phyloP scores from a whole-genome alignment of 805 yeast species.

The Saccharomycopsis sp. region DNA sequence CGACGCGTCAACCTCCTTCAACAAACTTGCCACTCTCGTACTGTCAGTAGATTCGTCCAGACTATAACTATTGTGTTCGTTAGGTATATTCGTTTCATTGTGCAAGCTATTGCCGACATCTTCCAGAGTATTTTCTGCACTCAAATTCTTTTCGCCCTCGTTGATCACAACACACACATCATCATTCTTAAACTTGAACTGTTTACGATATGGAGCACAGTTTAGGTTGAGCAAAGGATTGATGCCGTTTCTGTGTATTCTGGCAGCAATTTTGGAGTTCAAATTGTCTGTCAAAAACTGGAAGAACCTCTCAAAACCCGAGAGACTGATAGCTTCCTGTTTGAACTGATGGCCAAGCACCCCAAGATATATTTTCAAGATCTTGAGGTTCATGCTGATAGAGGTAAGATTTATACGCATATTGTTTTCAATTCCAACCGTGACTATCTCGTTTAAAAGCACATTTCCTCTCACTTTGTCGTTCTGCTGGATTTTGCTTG shows the following conservation, averaged over 20 bases:
- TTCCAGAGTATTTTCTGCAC: neutral
- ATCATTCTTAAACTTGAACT: neutral
- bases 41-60: neutral
- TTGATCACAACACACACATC: neutral
- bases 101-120: neutral
- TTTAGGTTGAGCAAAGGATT: constrained; percentile 4
- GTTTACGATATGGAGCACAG: neutral
- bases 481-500: neutral
- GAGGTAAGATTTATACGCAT: constrained; percentile 1
- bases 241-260: constrained; percentile 2
- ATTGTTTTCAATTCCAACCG: neutral
- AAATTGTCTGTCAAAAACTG: neutral
- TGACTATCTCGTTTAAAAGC: neutral
- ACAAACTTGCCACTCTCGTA: neutral
- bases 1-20: neutral
- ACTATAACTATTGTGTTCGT: neutral
- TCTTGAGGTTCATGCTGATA: neutral
- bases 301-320: neutral
- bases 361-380: neutral
- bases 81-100: neutral
- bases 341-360: neutral
- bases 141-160: neutral
- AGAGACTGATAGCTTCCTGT: neutral
- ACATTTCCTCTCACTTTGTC: neutral
- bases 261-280: neutral